Percentiles rank a stretch among this genome's conserved stretches.
These are phyloP conservation scores for Chytridium lagenaria DNA, from an alignment of 371 early-diverging fungal species.

Conservation along the genomic window DNA sequence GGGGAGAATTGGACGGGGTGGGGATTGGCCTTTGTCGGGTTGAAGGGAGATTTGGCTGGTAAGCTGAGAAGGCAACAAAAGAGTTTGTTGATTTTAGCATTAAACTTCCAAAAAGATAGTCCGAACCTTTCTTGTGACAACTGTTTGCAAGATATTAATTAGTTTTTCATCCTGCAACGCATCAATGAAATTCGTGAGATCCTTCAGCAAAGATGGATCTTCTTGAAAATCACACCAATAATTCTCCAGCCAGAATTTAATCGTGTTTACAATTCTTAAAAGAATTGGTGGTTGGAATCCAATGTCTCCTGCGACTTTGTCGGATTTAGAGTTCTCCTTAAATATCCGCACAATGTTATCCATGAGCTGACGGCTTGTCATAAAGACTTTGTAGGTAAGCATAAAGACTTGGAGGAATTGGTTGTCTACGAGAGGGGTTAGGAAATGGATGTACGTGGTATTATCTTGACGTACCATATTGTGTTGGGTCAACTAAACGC, in stretches of 20 bases:
- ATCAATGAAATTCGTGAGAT: constrained; percentile 46
- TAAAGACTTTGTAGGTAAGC: constrained; percentile 54
- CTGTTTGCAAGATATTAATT: constrained; percentile 33
- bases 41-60: constrained; percentile 21
- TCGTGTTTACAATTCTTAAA: constrained; percentile 48
- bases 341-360: constrained; percentile 38
- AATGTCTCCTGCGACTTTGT: constrained; percentile 28
- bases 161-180: constrained; percentile 46
- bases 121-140: constrained; percentile 47
- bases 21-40: constrained; percentile 25
- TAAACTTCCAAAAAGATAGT: background rate
- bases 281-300: constrained; percentile 33
- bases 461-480: constrained; percentile 46
- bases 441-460: background rate
- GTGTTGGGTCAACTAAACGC: constrained; percentile 54
- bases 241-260: constrained; percentile 61
- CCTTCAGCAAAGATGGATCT: constrained; percentile 39
- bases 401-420: constrained; percentile 57
- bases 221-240: constrained; percentile 62
- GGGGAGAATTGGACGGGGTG: constrained; percentile 62
- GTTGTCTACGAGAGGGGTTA: constrained; percentile 43
- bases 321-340: constrained; percentile 25
- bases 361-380: constrained; percentile 43
- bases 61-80: background rate
- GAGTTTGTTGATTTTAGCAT: constrained; percentile 5